A percentile compares a stretch with the other conserved stretches of the same genome.
phyloP scores from a whole-genome alignment of 495 filamentous ascomycete species.

The Recurvomyces mirabilis region DNA sequence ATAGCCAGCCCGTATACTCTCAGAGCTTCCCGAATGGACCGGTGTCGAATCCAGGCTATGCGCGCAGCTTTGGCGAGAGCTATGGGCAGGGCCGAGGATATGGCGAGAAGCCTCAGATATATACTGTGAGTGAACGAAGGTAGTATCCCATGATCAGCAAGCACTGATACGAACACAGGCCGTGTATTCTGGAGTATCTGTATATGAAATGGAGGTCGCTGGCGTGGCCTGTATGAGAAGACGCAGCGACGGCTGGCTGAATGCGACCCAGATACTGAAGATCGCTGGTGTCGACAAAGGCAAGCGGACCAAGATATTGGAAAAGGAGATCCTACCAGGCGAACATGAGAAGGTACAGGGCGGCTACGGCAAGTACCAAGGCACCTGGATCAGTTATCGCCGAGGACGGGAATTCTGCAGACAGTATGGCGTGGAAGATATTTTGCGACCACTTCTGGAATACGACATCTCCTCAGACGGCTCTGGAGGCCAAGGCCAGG shows the following conservation, averaged over 20 bases:
- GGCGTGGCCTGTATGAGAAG: slow-evolving; percentile 86
- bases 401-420: slow-evolving; percentile 84
- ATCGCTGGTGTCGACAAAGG: slow-evolving; percentile 95
- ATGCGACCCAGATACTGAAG: slow-evolving; percentile 91
- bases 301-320: slow-evolving; percentile 89
- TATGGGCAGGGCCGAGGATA: slow-evolving; percentile 5
- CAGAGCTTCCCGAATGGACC: slow-evolving; percentile 18
- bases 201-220: slow-evolving; percentile 97
- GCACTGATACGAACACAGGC: too few species aligned
- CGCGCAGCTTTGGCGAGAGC: slow-evolving; percentile 16
- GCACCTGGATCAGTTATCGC: slow-evolving; percentile 91
- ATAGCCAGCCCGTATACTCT: slow-evolving; percentile 5
- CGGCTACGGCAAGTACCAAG: slow-evolving; percentile 97
- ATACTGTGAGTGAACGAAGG: slow-evolving; percentile 16
- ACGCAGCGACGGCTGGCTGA: slow-evolving; percentile 82
- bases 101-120: slow-evolving; percentile 22
- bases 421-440: slow-evolving; percentile 85
- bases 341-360: slow-evolving; percentile 98
- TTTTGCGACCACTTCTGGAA: slow-evolving; percentile 71
- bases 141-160: not conserved
- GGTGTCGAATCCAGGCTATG: slow-evolving; percentile 12
- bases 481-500: slow-evolving; percentile 44
- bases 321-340: slow-evolving; percentile 91
- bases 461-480: slow-evolving; percentile 80
- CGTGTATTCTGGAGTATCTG: slow-evolving; percentile 84